Evolutionary conservation across 176 grass and related monocot species (phyloP).

Genomic region (Lolium multiflorum): DNA sequence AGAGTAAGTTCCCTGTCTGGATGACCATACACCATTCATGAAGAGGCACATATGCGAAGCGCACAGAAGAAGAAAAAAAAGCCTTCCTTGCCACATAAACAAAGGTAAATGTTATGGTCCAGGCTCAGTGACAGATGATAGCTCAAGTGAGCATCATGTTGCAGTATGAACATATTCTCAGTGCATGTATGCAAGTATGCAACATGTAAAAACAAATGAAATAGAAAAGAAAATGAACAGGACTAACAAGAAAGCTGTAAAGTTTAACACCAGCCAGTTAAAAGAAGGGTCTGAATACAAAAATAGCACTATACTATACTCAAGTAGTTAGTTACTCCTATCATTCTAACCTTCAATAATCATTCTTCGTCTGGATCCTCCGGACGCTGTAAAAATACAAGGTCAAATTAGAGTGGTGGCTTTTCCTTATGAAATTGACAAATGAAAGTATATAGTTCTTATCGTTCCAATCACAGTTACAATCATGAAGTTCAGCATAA

Average conservation of each 20-base stretch:
- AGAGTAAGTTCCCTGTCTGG: not conserved
- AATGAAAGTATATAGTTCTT: conserved; percentile 8
- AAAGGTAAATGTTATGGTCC: not conserved
- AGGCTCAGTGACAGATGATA: not conserved
- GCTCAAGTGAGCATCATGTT: conserved; percentile 21
- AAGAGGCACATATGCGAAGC: not conserved
- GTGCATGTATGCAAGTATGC: not conserved
- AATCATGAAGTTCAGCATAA: not conserved
- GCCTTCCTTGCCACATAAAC: not conserved
- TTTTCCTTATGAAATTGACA: conserved; percentile 28
- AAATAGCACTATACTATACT: conserved; percentile 13
- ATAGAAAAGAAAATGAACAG: conserved; percentile 6
- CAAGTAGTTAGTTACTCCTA: conserved; percentile 6
- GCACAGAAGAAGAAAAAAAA: not conserved
- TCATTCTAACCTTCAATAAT: conserved; percentile 32
- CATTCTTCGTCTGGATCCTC: conserved; percentile 45
- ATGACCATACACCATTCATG: not conserved
- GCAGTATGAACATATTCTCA: not conserved
- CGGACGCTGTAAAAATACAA: conserved; percentile 43
- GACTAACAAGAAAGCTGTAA: not conserved
- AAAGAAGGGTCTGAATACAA: not conserved
- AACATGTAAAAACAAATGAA: not conserved
- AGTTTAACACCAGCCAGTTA: conserved; percentile 12
- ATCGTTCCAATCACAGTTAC: conserved; percentile 19
- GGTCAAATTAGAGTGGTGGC: conserved; percentile 10